phyloP scores from a whole-genome alignment of 2,329 filamentous ascomycete species.

The Dactylellina drechsleri region DNA sequence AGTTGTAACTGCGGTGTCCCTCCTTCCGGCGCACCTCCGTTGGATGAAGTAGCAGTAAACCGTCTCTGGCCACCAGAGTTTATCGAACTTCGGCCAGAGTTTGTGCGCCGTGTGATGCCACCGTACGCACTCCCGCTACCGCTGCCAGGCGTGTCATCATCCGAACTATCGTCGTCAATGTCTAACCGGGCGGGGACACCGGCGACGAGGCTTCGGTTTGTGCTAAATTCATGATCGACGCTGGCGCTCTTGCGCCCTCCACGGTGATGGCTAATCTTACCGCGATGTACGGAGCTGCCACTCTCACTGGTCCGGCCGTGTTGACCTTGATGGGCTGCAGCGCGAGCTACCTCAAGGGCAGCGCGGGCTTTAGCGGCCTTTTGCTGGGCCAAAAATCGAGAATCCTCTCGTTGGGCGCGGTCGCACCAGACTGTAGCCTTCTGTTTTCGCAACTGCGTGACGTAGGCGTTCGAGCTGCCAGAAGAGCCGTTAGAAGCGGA shows the following conservation, averaged over 20 bases:
- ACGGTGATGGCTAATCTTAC: constrained; percentile 54
- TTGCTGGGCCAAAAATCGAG: constrained; percentile 81
- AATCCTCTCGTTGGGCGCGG: constrained; percentile 89
- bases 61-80: constrained; percentile 44
- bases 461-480: constrained; percentile 75
- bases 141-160: constrained; percentile 48
- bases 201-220: constrained; percentile 55
- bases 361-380: constrained; percentile 87
- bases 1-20: constrained; percentile 47
- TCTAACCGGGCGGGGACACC: constrained; percentile 42
- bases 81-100: constrained; percentile 52
- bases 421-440: constrained; percentile 99
- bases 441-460: constrained; percentile 93
- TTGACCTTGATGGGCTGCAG: constrained; percentile 41
- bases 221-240: constrained; percentile 56
- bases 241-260: constrained; percentile 51
- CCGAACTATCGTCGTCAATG: constrained; percentile 52
- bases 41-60: constrained; percentile 38
- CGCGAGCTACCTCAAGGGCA: constrained; percentile 74
- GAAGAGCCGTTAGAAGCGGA: constrained; percentile 50
- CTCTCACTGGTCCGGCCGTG: constrained; percentile 46
- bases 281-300: constrained; percentile 53
- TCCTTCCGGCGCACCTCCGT: constrained; percentile 5
- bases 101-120: constrained; percentile 41
- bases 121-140: constrained; percentile 46